Conservation (phyloP, 768 basidiomycete genomes). For the Hygrophorus pudorinus region DNA sequence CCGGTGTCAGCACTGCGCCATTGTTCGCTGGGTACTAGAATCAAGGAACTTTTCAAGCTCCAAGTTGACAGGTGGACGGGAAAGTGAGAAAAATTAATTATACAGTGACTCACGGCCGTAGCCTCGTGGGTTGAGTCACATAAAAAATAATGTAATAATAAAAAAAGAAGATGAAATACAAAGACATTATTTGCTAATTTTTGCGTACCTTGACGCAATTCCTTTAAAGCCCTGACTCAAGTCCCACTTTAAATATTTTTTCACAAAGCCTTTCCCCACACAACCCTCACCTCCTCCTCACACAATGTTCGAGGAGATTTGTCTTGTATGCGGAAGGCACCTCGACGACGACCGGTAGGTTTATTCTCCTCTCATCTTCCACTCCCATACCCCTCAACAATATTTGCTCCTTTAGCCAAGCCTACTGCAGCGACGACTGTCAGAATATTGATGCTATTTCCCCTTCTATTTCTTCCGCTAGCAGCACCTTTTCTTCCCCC, state of each 20-base stretch:
- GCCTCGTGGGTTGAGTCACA: not conserved
- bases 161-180: no score
- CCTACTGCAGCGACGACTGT: conserved; percentile 67
- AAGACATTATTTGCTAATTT: not conserved
- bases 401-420: conserved; percentile 32
- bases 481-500: conserved; percentile 63
- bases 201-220: conserved; percentile 5
- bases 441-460: conserved; percentile 52
- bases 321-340: conserved; percentile 61
- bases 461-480: conserved; percentile 56
- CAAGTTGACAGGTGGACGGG: no score
- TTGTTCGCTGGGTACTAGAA: no score
- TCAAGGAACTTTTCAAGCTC: no score
- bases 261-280: no score
- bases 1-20: no score
- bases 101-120: no score
- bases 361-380: conserved; percentile 10
- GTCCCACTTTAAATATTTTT: no score
- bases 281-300: conserved; percentile 4
- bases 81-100: no score
- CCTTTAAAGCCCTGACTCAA: not conserved
- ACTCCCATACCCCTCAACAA: conserved; percentile 11
- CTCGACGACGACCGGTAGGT: conserved; percentile 54
- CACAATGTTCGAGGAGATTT: conserved; percentile 72
- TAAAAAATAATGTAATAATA: not conserved